A percentile compares a stretch with the other conserved stretches of the same genome.
phyloP scores from a whole-genome alignment of 495 filamentous ascomycete genomes.

The Penicillium flavigenum region DNA sequence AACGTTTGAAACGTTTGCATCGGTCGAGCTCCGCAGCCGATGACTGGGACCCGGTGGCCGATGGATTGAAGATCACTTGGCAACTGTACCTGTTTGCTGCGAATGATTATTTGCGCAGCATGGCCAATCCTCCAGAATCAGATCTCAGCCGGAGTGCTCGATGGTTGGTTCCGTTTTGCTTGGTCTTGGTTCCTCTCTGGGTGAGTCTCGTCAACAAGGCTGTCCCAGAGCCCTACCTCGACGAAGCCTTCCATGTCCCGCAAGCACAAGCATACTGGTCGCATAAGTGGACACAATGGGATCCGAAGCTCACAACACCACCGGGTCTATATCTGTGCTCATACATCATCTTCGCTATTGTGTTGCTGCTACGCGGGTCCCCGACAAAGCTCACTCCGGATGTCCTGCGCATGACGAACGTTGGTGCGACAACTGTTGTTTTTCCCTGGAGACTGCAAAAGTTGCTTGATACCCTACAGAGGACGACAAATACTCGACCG shows the following conservation, averaged over 20 bases:
- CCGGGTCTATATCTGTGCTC: constrained; percentile 76
- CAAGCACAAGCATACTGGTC: constrained; percentile 86
- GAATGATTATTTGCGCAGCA: constrained; percentile 24
- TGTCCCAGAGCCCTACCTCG: constrained; percentile 82
- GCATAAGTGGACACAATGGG: constrained; percentile 75
- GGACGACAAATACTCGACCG: constrained; percentile 38
- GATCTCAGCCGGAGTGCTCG: constrained; percentile 43
- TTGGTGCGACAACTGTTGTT: constrained; percentile 35
- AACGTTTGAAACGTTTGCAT: constrained; percentile 13
- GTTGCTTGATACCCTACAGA: constrained; percentile 38
- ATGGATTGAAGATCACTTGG: background rate
- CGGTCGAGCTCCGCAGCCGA: constrained; percentile 7
- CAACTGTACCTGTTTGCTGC: constrained; percentile 6
- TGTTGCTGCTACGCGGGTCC: constrained; percentile 38
- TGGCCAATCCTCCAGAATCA: constrained; percentile 39
- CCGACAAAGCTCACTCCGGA: constrained; percentile 40
- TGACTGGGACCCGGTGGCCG: background rate
- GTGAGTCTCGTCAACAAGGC: constrained; percentile 37
- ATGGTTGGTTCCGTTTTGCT: constrained; percentile 43
- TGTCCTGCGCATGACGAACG: constrained; percentile 43
- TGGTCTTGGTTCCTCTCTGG: constrained; percentile 43
- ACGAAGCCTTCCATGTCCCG: constrained; percentile 93
- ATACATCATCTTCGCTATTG: constrained; percentile 39
- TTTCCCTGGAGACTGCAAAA: constrained; percentile 48
- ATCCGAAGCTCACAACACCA: constrained; percentile 95